phyloP scores from a whole-genome alignment of 2,329 filamentous ascomycete species.

The Scleromitrula shiraiana region DNA sequence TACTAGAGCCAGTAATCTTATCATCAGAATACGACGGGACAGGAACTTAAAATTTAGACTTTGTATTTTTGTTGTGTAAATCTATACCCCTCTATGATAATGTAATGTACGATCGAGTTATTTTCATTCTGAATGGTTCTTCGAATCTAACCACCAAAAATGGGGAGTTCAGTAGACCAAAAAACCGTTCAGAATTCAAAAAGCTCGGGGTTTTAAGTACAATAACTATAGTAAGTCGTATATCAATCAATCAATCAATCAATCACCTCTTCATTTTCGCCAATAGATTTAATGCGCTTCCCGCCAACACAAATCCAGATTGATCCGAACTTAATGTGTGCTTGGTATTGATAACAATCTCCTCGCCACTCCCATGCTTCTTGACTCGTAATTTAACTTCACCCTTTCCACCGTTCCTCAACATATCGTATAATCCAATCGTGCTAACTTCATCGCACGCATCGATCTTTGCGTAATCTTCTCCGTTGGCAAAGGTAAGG shows the following conservation, averaged over 20 bases:
- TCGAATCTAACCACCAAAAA: too few relatives aligned
- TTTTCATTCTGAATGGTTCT: too few relatives aligned
- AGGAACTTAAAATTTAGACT: too few relatives aligned
- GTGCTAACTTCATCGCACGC: slow-evolving; percentile 81
- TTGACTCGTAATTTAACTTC: slow-evolving; percentile 61
- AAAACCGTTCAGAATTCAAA: too few relatives aligned
- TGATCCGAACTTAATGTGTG: slow-evolving; percentile 88
- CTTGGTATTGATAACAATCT: slow-evolving; percentile 65
- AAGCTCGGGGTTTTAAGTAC: too few relatives aligned
- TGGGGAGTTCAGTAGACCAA: too few relatives aligned
- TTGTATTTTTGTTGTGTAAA: too few relatives aligned
- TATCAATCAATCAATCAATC: neutral
- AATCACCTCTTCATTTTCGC: slow-evolving; percentile 44
- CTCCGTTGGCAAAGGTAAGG: slow-evolving; percentile 79
- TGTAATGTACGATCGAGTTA: too few relatives aligned
- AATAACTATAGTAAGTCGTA: neutral
- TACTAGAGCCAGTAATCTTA: too few relatives aligned
- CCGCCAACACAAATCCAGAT: slow-evolving; percentile 84
- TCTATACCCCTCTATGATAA: too few relatives aligned
- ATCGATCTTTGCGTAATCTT: slow-evolving; percentile 76
- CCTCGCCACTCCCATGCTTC: slow-evolving; percentile 53
- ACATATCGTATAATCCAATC: slow-evolving; percentile 73
- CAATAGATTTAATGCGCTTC: slow-evolving; percentile 86
- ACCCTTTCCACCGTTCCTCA: slow-evolving; percentile 69
- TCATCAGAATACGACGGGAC: too few relatives aligned